Evolutionary conservation across 805 yeast species (phyloP), one percentile per base, ranked within the genome.

Genomic region (Candida coquimbonensis): DNA sequence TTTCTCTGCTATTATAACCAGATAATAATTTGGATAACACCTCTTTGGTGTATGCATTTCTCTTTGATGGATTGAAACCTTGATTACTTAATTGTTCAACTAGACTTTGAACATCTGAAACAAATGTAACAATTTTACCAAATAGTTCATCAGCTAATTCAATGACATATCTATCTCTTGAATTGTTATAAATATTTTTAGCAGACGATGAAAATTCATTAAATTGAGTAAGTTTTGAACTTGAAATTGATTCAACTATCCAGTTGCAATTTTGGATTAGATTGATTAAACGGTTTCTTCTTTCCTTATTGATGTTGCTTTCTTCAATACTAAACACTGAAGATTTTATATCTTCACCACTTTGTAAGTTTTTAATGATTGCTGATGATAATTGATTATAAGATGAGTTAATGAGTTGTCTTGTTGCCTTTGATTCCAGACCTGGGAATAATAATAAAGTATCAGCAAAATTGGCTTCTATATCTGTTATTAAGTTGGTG

Each of bases 111-210:
- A 81, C 77, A 33, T 81, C 86, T 36, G 73, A 72, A 2, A 88
- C 75, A 59, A 86, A 83, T 26, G 77, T 79, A 14, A 78, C 66
- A 42, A 89, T 55, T 55, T 83, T 83, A 0, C 93, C 91, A 55
- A 88, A 70, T 24, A 79, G 70, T 39, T 80, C 70, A 45, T 67
- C 63, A 37, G 80, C 59, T 14, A 81, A 62, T n/a, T 54, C 55
- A n/a, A 59, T 60, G 12, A 80, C 71, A 60, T 79, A 83, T 1
- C 50, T 46, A 46, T 61, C 75, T 67, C 52, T 63, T 43, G 55
- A 66, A 21, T 40, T 51, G 46, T 50, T 64, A 49, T 62, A 64
- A 1, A 64, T 48, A 7, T 53, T 53, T 41, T 60, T 66, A 12
- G 45, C 54, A 47, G 55, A 21, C 51, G 46, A 39, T 11, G 44